Base-by-base conservation (phyloP, 768 basidiomycete species). In the Dacryopinax primogenitus region DNA sequence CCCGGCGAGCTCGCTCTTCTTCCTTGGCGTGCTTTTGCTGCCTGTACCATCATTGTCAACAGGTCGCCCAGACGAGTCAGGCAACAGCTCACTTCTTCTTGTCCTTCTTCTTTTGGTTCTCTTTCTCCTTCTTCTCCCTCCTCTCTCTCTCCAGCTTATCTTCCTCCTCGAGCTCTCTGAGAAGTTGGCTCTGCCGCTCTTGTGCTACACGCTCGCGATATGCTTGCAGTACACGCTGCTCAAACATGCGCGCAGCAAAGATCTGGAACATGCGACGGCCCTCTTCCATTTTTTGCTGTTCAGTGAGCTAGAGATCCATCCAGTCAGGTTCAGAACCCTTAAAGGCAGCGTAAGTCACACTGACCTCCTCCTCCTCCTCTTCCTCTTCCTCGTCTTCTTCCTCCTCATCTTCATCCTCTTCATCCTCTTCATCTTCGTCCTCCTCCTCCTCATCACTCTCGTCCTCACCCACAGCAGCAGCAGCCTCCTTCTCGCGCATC, bases 261-360 rank as follows among this genome's bases (percentile, higher is more conserved):
- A 99, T 96, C 69, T 92, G 93, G 79, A 99, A 99, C 96, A 99
- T 99, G 62, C 91, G 84, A 75, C 94, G 92, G 69, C 96, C 96
- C 77, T 98, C 96, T 76, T 97, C 95, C 88, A 95, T 94, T 77
- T 95, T 94, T 77, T 97, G 91, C 75, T 92, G 90, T 75, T 97
- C 94, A 1, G 94, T 93, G 58, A 83, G 79, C 85, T 87, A 69
- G 3, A 67, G 69, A 23, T 67, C 66, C 66, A 36, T 69, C n/a
- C 66, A n/a, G 30, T 4, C n/a, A 16, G n/a, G 34, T 18, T 15
- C 41, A 44, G 36, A 44, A 15, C 16, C 7, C 4, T 4, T 23
- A 44, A 15, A 18, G 39, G 37, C 62, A 65, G 69, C 13, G 30
- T 21, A 15, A 3, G 64, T 36, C 37, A 61, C 1, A 72, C 75